Percentiles rank a stretch among this genome's conserved stretches.
These are phyloP conservation scores for Chrysoporthe deuterocubensis DNA, from an alignment of 2,329 filamentous ascomycete genomes.

Conservation along the genomic window DNA sequence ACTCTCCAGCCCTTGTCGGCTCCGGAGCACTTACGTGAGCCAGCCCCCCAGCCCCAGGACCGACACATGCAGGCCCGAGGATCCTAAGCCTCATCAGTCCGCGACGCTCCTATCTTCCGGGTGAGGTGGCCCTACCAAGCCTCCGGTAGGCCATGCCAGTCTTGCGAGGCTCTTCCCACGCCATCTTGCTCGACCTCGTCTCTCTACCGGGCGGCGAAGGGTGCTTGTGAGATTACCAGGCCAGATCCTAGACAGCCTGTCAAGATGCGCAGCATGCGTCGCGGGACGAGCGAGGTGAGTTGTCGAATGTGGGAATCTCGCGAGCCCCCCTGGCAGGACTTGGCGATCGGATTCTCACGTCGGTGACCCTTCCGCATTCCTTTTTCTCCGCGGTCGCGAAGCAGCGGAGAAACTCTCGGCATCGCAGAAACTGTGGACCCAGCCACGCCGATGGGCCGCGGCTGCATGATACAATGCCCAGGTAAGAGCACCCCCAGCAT, in stretches of 20 bases:
- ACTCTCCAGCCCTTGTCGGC: not conserved
- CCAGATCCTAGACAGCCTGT: not conserved
- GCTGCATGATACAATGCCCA: no score
- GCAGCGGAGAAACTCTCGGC: constrained; percentile 28
- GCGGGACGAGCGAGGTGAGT: not conserved
- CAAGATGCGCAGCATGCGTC: not conserved
- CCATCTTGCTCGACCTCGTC: constrained; percentile 38
- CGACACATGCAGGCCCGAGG: constrained; percentile 73
- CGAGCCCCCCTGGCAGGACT: not conserved
- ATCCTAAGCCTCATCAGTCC: constrained; percentile 19
- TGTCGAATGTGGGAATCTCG: not conserved
- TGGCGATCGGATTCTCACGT: not conserved
- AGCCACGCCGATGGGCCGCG: not conserved
- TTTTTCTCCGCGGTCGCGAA: not conserved
- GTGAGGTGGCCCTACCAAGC: constrained; percentile 24
- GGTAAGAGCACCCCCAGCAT: no score
- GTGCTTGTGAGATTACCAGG: not conserved
- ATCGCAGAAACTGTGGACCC: constrained; percentile 18
- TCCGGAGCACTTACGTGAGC: constrained; percentile 64
- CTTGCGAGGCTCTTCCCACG: constrained; percentile 48
- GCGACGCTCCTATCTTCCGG: not conserved
- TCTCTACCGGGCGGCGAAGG: not conserved
- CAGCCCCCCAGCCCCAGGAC: constrained; percentile 72
- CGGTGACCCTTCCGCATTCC: not conserved
- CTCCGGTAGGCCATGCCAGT: constrained; percentile 51